Base-by-base conservation (phyloP, 768 basidiomycete genomes). In the Saitozyma podzolica region DNA sequence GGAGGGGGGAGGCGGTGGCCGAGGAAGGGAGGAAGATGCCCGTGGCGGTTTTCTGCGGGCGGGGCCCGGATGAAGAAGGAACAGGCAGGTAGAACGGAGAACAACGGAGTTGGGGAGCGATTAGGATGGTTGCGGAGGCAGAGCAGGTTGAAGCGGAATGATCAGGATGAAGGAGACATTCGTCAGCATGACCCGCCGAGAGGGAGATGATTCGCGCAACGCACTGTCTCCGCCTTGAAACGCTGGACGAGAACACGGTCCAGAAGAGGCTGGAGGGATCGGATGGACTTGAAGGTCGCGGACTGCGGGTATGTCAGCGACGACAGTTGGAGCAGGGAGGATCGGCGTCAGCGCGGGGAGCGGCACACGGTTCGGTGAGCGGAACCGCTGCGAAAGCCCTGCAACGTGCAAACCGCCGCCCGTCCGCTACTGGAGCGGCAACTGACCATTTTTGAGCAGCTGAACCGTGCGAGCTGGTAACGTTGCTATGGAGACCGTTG, bases 231-330 rank as follows among this genome's bases (percentile, higher is more conserved):
- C 40, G 91, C 84, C 84, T 97, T 98, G 87, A 95, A 95, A 61
- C 94, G 86, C 82, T 97, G 95, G 64, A 98, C 93, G 68, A 98
- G 85, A 66, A 98, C 91, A 68, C 95, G 91, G 87, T 98, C 95
- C 59, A 98, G 83, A 55, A 98, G 86, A 64, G 95, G 95, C 67
- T 91, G 82, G 69, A 98, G 79, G 61, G 93, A 84, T 83, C 86
- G 90, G 86, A 97, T 97, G 68, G 87, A 88, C 82, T 91, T 96
- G 88, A 98, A 92, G 29, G 93, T 95, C 68, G 91, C 89, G 59
- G 77, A 67, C 77, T 75, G 56, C 29, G 29, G 29, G 29, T 29
- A 5, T 29, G 29, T 29, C 29, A 29, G 29, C 29, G 29, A 29
- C 29, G 5, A 29, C 29, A 29, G 5, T 29, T 5, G 29, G 29